Evolutionary conservation across 805 yeast species (phyloP).

Genomic region (Pichia pseudocactophila): DNA sequence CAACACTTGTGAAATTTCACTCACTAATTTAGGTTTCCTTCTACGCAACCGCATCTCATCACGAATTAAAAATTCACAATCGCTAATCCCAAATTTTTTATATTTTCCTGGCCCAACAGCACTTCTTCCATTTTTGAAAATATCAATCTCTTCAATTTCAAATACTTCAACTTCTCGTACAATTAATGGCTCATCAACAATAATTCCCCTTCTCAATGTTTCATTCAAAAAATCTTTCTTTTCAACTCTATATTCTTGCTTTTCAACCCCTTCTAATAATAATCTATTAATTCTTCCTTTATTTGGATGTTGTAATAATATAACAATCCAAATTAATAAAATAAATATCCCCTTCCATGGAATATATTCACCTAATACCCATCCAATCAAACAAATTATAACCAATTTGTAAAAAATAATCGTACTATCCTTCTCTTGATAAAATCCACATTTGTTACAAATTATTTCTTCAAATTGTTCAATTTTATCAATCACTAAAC

Average conservation of each 20-base stretch:
- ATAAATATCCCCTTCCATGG: conserved; percentile 61
- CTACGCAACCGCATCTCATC: conserved; percentile 23
- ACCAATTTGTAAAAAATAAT: conserved; percentile 40
- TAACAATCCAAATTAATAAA: conserved; percentile 44
- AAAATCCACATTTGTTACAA: conserved; percentile 59
- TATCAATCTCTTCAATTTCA: conserved; percentile 62
- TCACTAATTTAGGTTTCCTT: conserved; percentile 59
- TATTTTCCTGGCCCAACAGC: no score
- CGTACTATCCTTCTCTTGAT: conserved; percentile 60
- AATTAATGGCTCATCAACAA: conserved; percentile 65
- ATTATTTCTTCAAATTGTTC: conserved; percentile 47
- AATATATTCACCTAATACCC: conserved; percentile 40
- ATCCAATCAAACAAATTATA: conserved; percentile 32
- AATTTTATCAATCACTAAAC: conserved; percentile 40
- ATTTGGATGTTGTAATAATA: conserved; percentile 55
- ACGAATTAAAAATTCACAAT: conserved; percentile 37
- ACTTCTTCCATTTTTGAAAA: no score
- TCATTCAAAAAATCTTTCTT: neutral
- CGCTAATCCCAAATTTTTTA: conserved; percentile 51
- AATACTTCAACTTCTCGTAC: conserved; percentile 60
- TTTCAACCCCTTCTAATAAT: neutral
- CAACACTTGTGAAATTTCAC: conserved; percentile 40
- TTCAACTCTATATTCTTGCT: neutral
- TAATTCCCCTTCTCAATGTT: conserved; percentile 15
- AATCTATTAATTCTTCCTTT: conserved; percentile 16